A percentile compares a stretch with the other conserved stretches of the same genome.
Conservation (phyloP, 129 eudicot genomes). For the Deinandra increscens region DNA sequence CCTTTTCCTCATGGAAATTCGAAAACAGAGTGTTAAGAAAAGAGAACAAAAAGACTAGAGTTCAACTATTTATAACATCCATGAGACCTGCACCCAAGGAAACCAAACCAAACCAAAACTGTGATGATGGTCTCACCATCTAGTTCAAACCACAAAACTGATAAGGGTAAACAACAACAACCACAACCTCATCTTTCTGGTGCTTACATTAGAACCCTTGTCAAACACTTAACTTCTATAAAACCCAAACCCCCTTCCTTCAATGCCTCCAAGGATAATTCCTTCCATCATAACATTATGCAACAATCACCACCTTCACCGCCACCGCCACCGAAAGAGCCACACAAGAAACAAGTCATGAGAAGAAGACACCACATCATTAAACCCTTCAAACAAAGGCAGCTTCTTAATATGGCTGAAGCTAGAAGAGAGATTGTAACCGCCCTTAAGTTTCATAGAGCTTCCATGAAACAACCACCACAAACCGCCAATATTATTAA, state of each 20-base stretch:
- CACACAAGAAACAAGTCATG: conserved; percentile 55
- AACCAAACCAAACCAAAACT: too few species aligned
- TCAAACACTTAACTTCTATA: conserved; percentile 63
- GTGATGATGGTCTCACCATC: background rate
- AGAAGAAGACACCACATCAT: conserved; percentile 70
- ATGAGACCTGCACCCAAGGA: conserved; percentile 29
- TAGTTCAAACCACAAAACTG: conserved; percentile 29
- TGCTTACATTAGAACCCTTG: conserved; percentile 73
- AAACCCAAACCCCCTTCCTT: conserved; percentile 40
- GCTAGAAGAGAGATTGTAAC: conserved; percentile 76
- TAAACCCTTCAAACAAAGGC: conserved; percentile 70
- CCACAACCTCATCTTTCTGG: conserved; percentile 60
- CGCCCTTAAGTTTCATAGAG: conserved; percentile 85
- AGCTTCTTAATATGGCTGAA: conserved; percentile 75
- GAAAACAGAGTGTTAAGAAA: too few species aligned
- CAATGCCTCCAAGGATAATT: too few species aligned
- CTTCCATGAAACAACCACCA: conserved; percentile 65
- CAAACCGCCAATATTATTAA: background rate
- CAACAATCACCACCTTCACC: conserved; percentile 31
- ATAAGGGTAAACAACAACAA: conserved; percentile 25
- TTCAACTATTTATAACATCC: too few species aligned
- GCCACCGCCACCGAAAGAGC: conserved; percentile 24
- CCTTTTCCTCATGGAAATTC: too few species aligned
- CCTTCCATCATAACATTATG: conserved; percentile 4
- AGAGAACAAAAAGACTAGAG: too few species aligned